phyloP scores from a whole-genome alignment of 2,329 filamentous ascomycete genomes.

The Geoglossum cookeanum region DNA sequence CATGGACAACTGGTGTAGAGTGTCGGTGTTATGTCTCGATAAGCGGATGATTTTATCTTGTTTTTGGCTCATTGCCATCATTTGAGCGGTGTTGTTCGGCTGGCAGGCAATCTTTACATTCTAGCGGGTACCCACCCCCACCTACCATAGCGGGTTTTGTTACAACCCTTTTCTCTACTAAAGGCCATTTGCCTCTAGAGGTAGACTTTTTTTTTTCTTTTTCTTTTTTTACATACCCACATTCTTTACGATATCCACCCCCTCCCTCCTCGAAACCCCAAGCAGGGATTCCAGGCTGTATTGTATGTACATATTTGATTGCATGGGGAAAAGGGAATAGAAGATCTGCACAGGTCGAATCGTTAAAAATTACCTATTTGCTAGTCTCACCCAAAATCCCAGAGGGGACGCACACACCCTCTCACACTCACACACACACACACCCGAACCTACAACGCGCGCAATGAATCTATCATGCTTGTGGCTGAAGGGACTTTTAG shows the following conservation, averaged over 20 bases:
- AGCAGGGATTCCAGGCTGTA: not conserved
- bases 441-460: too few species aligned
- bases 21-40: not conserved
- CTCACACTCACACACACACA: too few species aligned
- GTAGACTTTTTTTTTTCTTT: not conserved
- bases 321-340: not conserved
- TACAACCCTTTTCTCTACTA: not conserved
- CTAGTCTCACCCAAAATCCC: too few species aligned
- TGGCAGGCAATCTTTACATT: not conserved
- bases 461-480: too few species aligned
- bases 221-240: not conserved
- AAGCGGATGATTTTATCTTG: not conserved
- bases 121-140: not conserved
- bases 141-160: not conserved
- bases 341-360: not conserved
- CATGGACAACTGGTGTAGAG: not conserved
- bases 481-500: not conserved
- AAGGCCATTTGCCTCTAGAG: not conserved
- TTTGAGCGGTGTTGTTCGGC: not conserved
- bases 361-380: too few species aligned
- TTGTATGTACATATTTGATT: not conserved
- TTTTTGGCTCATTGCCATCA: not conserved
- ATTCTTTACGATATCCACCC: not conserved
- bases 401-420: too few species aligned
- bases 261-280: not conserved